These are phyloP conservation scores for Aureobasidium sp. DNA, from an alignment of 2,329 filamentous ascomycete genomes.

Conservation along the genomic window DNA sequence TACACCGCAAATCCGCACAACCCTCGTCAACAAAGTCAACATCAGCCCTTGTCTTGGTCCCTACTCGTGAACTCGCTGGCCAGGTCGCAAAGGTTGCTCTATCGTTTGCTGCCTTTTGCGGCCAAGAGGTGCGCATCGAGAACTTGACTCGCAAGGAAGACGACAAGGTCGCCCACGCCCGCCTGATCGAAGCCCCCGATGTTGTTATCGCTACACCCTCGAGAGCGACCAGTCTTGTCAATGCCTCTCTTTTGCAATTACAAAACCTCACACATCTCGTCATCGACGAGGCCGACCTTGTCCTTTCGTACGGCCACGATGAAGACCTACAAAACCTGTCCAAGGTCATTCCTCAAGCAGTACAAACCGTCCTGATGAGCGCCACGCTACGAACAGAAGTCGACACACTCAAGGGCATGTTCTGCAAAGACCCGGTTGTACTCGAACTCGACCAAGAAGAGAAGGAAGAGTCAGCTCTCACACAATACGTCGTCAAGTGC, in stretches of 20 bases:
- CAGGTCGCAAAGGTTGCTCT: slow-evolving; percentile 78
- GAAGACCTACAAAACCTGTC: slow-evolving; percentile 79
- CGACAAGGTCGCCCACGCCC: slow-evolving; percentile 77
- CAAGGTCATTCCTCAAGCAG: slow-evolving; percentile 69
- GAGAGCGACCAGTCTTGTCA: slow-evolving; percentile 72
- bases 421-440: slow-evolving; percentile 72
- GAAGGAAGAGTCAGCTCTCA: slow-evolving; percentile 49
- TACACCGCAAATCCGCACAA: slow-evolving; percentile 67
- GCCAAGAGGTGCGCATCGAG: slow-evolving; percentile 71
- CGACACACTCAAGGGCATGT: slow-evolving; percentile 74
- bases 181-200: slow-evolving; percentile 79
- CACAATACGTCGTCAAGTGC: slow-evolving; percentile 70
- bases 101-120: slow-evolving; percentile 72
- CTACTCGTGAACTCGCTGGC: slow-evolving; percentile 87
- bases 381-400: slow-evolving; percentile 86
- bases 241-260: slow-evolving; percentile 62
- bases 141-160: slow-evolving; percentile 89
- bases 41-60: slow-evolving; percentile 81
- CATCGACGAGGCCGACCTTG: slow-evolving; percentile 88
- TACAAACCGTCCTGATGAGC: slow-evolving; percentile 90
- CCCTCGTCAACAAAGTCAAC: slow-evolving; percentile 44
- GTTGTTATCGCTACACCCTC: slow-evolving; percentile 86
- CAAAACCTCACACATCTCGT: slow-evolving; percentile 69
- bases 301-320: slow-evolving; percentile 89
- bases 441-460: slow-evolving; percentile 80